These are phyloP conservation scores for Phytophthora melonis DNA, from an alignment of 352 stramenopile species.

Conservation along the genomic window DNA sequence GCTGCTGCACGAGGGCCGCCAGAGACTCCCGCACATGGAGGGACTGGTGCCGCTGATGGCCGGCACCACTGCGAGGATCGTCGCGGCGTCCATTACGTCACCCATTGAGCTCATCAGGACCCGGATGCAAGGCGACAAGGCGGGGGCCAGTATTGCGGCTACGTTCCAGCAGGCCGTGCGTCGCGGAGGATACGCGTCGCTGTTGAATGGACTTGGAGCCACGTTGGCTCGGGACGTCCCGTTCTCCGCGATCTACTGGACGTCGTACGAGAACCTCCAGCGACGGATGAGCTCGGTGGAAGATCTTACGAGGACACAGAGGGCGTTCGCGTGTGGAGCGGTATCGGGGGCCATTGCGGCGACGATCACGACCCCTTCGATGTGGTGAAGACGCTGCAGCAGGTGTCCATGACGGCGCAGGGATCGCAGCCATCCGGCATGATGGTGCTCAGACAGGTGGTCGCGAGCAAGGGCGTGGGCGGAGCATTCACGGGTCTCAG, in stretches of 20 bases:
- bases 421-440: conserved; percentile 47
- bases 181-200: conserved; percentile 73
- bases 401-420: conserved; percentile 63
- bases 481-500: conserved; percentile 75
- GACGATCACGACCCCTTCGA: conserved; percentile 95
- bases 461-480: conserved; percentile 52
- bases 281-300: conserved; percentile 20
- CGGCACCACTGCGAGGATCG: conserved; percentile 68
- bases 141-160: conserved; percentile 38
- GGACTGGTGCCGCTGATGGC: conserved; percentile 69
- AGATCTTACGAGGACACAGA: conserved; percentile 61
- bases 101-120: conserved; percentile 92
- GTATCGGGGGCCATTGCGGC: conserved; percentile 90
- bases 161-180: conserved; percentile 70
- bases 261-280: conserved; percentile 89
- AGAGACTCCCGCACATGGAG: conserved; percentile 45
- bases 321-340: conserved; percentile 89
- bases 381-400: conserved; percentile 95
- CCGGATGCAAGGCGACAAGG: conserved; percentile 75
- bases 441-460: conserved; percentile 58
- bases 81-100: conserved; percentile 84
- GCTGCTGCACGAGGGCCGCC: conserved; percentile 61
- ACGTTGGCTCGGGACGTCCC: conserved; percentile 95
- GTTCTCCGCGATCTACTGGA: conserved; percentile 97
- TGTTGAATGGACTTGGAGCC: conserved; percentile 90